Evolutionary conservation across 768 basidiomycete species (phyloP).

Genomic region (Mrakia hoshinonis): DNA sequence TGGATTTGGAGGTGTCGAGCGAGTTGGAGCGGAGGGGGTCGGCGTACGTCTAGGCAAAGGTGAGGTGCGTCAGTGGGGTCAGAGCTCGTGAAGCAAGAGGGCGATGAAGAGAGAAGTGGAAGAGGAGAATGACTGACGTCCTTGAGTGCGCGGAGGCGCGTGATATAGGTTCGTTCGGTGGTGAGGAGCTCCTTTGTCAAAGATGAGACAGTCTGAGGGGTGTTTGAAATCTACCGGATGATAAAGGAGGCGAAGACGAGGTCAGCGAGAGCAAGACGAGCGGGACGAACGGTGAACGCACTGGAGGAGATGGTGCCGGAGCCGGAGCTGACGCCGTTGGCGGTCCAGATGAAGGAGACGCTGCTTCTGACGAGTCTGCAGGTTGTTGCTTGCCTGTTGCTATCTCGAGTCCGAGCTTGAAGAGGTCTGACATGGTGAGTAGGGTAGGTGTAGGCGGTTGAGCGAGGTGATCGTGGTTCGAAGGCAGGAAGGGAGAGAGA

Average conservation of each 20-base stretch:
- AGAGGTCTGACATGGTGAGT: not conserved
- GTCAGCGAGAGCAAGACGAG: not conserved
- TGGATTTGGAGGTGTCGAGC: conserved; percentile 66
- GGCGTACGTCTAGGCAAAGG: conserved; percentile 58
- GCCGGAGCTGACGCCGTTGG: not conserved
- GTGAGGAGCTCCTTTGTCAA: conserved; percentile 79
- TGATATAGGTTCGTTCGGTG: conserved; percentile 83
- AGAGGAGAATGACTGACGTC: not conserved
- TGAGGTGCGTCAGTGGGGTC: not conserved
- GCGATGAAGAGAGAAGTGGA: not conserved
- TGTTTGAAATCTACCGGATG: no score
- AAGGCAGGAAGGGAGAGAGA: no score
- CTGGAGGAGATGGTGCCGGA: not conserved
- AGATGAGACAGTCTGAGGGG: conserved; percentile 45
- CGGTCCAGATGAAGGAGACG: not conserved
- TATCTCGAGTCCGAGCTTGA: conserved; percentile 8
- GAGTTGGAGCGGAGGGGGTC: conserved; percentile 82
- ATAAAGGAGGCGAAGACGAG: no score
- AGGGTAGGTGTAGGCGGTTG: no score
- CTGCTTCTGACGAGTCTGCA: not conserved
- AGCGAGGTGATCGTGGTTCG: no score
- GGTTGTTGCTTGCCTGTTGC: not conserved
- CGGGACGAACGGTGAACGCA: not conserved
- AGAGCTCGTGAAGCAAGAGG: not conserved
- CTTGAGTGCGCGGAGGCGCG: conserved; percentile 71